phyloP scores from a whole-genome alignment of 1,284 basidiomycete species.

The Irpex rosettiformis region DNA sequence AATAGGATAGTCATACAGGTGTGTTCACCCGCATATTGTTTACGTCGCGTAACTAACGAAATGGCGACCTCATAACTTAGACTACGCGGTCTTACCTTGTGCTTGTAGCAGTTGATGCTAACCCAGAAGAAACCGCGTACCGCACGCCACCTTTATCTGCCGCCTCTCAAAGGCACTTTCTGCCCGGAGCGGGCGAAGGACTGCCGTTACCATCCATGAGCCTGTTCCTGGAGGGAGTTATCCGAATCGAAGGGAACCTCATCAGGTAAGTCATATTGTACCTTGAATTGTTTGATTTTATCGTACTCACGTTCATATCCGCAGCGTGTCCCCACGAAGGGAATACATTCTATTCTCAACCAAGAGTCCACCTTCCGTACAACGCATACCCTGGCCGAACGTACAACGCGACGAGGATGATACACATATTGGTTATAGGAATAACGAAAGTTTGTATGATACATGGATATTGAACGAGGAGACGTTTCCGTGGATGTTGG shows the following conservation, averaged over 20 bases:
- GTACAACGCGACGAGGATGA: constrained; percentile 32
- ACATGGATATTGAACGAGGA: constrained; percentile 68
- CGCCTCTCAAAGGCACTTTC: constrained; percentile 61
- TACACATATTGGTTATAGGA: constrained; percentile 7
- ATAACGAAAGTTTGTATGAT: constrained; percentile 43
- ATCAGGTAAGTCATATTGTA: constrained; percentile 45
- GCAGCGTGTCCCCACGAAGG: constrained; percentile 69
- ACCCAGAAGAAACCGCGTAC: constrained; percentile 54
- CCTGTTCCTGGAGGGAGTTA: constrained; percentile 78
- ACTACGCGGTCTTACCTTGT: constrained; percentile 79
- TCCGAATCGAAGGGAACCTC: constrained; percentile 74
- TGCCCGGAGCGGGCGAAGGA: constrained; percentile 78
- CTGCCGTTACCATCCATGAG: constrained; percentile 59
- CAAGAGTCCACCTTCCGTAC: constrained; percentile 63
- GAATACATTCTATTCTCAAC: constrained; percentile 72
- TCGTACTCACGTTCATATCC: constrained; percentile 6
- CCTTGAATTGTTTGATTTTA: neutral
- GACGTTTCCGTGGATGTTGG: constrained; percentile 65
- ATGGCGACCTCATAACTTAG: constrained; percentile 31
- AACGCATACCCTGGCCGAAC: constrained; percentile 80
- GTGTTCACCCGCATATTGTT: constrained; percentile 20
- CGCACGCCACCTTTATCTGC: constrained; percentile 47
- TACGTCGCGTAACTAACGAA: neutral
- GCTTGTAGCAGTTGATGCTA: constrained; percentile 65
- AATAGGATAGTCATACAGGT: constrained; percentile 77